Evolutionary conservation across 2,329 filamentous ascomycete genomes (phyloP), one percentile per base, ranked within the genome.

Genomic region (Sclerotinia borealis): DNA sequence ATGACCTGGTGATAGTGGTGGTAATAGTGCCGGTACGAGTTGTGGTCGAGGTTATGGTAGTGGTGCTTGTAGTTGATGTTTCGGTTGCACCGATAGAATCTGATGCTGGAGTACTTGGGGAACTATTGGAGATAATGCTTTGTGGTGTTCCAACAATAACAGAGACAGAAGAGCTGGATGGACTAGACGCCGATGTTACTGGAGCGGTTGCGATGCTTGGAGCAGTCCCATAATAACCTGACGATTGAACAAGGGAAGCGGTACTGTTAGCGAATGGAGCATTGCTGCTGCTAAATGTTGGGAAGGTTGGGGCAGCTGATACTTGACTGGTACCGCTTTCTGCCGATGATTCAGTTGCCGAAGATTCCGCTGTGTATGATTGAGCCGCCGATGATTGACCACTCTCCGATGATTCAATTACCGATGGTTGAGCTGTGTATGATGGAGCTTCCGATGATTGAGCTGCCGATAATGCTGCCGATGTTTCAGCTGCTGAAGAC

Each of bases 11-110:
- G 3, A 25, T 43, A 2, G 49, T 34, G 6, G 4, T 43, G 22
- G 59, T 61, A 3, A 55, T n/a, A 6, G 59, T 61, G 5, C 48
- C 49, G 6, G 59, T 61, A 25, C n/a, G 10, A 31, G 47, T 61
- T 36, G 13, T 52, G n/a, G 37, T 43, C 37, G 49, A 55, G 34
- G 22, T n/a, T 2, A 34, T 55, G 17, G 37, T 61, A 27, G 49
- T 61, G 13, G 59, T 61, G 8, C 54, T 58, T 25, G n/a, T 58
- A 11, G 9, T 25, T 25, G 54, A 45, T 22, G 27, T 34, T 45
- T 31, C 15, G 8, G 6, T 22, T 31, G 29, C 47, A 19, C 39
- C 19, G 34, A 25, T 25, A 25, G 29, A 25, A 4, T 19, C 19
- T 25, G 54, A 25, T 45, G 39, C 19, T 15, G 39, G 10, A 41